Evolutionary conservation across 2,329 filamentous ascomycete species (phyloP), one percentile per base, ranked within the genome.

Genomic region (Ophiocordyceps camponoti-leonardi): DNA sequence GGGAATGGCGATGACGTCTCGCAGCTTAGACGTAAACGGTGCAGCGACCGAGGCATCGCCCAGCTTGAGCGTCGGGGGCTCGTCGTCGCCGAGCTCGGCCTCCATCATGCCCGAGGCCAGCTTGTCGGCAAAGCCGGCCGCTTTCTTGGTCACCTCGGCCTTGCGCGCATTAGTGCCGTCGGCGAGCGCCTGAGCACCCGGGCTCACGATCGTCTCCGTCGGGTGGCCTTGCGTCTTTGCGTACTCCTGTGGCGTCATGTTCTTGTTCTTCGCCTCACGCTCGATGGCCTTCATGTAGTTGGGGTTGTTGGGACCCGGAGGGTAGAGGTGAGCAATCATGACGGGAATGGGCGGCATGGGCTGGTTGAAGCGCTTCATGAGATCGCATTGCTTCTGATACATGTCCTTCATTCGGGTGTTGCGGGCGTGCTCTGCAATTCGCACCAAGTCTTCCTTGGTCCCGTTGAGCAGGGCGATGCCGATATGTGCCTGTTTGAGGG

Each of bases 371-470:
- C 90, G 79, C 59, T 83, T 77, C 86, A 98, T 95, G 61, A 98
- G 73, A 42, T 80, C 71, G 47, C 83, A 75, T 62, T 98, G 92
- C 71, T 98, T 96, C 68, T 96, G 86, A 61, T 98, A 98, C 51
- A 98, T 77, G 52, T 95, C 88, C 73, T 95, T 96, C 85, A 98
- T 93, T 72, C 87, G 94, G 39, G 83, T 94, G 62, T 87, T 94
- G 54, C 92, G 83, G 57, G 83, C 81, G 64, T 98, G 88, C 58
- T 96, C 92, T 23, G 84, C 82, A 55, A 98, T 98, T 61, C 82
- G 87, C 47, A 80, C 81, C 45, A 98, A 74, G 60, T 96, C 92
- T 20, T 96, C 85, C 52, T 80, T 82, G 1, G 88, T 93, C 50
- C 92, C 92, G 63, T 98, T 98, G 53, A 98, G 77, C 44, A 98